Evolutionary conservation across 2,329 filamentous ascomycete species (phyloP), one percentile per base, ranked within the genome.

Genomic region (Sclerotinia spermophila): DNA sequence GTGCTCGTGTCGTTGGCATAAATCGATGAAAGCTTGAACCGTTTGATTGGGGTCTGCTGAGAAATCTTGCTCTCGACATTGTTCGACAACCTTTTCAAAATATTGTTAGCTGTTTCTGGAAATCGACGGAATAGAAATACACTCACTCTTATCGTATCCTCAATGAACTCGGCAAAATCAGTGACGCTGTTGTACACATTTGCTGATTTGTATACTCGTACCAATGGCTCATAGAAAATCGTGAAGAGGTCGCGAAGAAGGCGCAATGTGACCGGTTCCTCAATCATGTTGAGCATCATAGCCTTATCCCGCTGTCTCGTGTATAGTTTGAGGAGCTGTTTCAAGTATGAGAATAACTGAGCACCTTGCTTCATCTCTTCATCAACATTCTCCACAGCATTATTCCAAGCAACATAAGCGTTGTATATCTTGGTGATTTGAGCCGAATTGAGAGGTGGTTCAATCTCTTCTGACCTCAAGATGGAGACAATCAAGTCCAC

Each of bases 141-240:
- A 76, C 82, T 74, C 74, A 94, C 93, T 78, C 89, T 86, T 76
- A 98, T 97, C 79, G 94, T 92, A 80, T 99, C 96, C 78, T 97
- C 94, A 68, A 96, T 89, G 77, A 99, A 99, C 53, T 89, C 85
- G 0, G 95, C 92, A 82, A 99, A 98, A 81, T 99, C 96, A 0
- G 95, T 98, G 72, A 99, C 95, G 79, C 92, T 96, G 83, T 90
- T 96, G 85, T 98, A 98, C 38, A 99, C 95, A 77, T 98, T 99
- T 74, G 96, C 96, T 30, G 94, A 97, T 82, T 98, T 99, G 85
- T 99, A 99, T 0, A 99, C 96, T 62, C 96, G 88, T 24, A 99
- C 93, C 33, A 99, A 89, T 0, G 96, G 96, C 79, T 99, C 96
- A 82, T 99, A 99, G 83, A 99, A 99, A 79, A 99, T 98, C 45